Conservation (phyloP, 495 filamentous ascomycete genomes). For the Daldinia vernicosa region DNA sequence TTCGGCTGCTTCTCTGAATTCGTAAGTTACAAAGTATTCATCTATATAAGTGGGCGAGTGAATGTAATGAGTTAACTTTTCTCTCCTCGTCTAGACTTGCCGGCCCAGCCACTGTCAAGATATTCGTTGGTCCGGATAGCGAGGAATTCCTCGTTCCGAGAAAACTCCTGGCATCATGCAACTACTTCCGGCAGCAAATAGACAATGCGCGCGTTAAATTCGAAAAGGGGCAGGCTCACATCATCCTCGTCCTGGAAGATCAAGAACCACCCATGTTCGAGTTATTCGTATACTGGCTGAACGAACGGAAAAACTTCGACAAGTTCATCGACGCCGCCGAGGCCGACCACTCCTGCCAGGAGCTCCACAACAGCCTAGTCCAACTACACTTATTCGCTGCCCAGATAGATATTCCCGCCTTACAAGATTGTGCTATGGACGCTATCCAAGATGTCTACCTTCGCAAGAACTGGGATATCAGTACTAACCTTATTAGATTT, state of each 20-base stretch:
- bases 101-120: constrained; percentile 49
- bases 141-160: constrained; percentile 53
- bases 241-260: constrained; percentile 51
- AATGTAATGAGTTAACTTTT: constrained; percentile 4
- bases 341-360: constrained; percentile 37
- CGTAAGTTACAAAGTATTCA: constrained; percentile 26
- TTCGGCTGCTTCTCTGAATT: constrained; percentile 26
- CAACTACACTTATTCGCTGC: constrained; percentile 59
- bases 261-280: constrained; percentile 58
- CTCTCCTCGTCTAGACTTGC: constrained; percentile 28
- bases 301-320: constrained; percentile 48
- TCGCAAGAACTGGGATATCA: constrained; percentile 59
- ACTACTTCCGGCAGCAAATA: constrained; percentile 54
- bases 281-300: constrained; percentile 58
- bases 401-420: constrained; percentile 48
- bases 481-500: constrained; percentile 52
- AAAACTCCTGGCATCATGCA: constrained; percentile 51
- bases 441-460: constrained; percentile 60
- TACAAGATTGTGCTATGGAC: constrained; percentile 60
- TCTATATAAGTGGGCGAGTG: background rate
- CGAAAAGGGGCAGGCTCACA: constrained; percentile 37
- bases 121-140: constrained; percentile 55
- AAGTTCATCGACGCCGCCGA: constrained; percentile 51
- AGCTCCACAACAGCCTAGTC: constrained; percentile 55
- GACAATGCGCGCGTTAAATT: constrained; percentile 40